Base-by-base conservation (phyloP, 495 filamentous ascomycete species). In the Penicillium fimorum region DNA sequence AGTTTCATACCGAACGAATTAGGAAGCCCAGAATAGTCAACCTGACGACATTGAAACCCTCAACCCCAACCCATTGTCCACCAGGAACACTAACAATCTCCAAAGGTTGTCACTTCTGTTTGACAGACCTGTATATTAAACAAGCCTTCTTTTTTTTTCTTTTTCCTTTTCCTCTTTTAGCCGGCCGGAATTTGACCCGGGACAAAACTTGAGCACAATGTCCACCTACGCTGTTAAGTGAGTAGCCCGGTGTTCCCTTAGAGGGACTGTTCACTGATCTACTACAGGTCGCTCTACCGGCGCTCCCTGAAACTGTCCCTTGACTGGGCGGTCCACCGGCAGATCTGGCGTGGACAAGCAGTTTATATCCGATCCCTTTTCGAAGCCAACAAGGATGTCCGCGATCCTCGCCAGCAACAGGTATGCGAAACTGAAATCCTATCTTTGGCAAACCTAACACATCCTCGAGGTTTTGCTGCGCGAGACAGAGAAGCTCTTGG, bases 331-430 rank as follows among this genome's bases (percentile, higher is more conserved):
- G 89, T 97, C 56, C 89, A 96, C 62, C 84, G 95, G 53, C 82
- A 87, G 59, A 72, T 96, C 59, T 99, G 95, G 92, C 85, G 95
- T 58, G 89, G 92, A 51, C 93, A 97, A 70, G 94, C 95, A 17
- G 76, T 97, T 58, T 97, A 99, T 69, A 94, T 99, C 59, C 87
- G 94, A 61, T 91, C 89, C 17, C 79, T 97, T 11, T 99, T 99
- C 68, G 94, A 99, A 63, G 90, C 90, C 42, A 97, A 99, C 74
- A 88, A 84, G 67, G 75, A 92, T 65, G 79, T 97, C 58, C 84
- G 79, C 47, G 92, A 99, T 67, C 91, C 89, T 55, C 84, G 91
- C 64, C 89, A 92, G 73, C 89, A 92, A 71, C 84, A 88, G 76
- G 94, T 95, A 83, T 61, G 77, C 12, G 41, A 43, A 12, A 17